Conservation (phyloP, 495 filamentous ascomycete genomes). For the Penicillium riverlandense region DNA sequence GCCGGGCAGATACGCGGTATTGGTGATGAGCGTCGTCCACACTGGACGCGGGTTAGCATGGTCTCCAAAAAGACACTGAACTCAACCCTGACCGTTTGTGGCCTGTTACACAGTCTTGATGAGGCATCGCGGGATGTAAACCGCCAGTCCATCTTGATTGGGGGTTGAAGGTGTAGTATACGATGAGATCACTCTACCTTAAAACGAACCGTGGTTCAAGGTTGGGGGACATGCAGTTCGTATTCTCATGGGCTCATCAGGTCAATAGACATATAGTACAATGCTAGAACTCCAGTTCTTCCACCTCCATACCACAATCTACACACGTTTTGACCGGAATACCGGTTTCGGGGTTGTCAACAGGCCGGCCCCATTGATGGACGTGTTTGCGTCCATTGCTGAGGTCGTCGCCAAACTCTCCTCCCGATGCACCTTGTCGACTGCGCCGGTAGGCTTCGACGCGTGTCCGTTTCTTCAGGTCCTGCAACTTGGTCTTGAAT, state of each 20-base stretch:
- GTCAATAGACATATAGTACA: slow-evolving; percentile 1
- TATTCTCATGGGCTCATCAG: slow-evolving; percentile 4
- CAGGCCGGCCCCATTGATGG: slow-evolving; percentile 81
- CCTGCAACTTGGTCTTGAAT: slow-evolving; percentile 79
- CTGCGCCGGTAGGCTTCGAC: slow-evolving; percentile 81
- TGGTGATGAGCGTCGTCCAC: slow-evolving; percentile 77
- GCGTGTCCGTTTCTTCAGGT: slow-evolving; percentile 87
- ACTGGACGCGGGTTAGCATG: slow-evolving; percentile 29
- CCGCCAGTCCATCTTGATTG: too few relatives aligned
- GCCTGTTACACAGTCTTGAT: too few relatives aligned
- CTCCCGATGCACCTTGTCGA: slow-evolving; percentile 44
- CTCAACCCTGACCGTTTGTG: too few relatives aligned
- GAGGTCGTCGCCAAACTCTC: slow-evolving; percentile 71
- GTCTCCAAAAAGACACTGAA: too few relatives aligned
- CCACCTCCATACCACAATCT: slow-evolving; percentile 92
- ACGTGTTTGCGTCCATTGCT: slow-evolving; percentile 64
- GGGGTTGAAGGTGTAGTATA: too few relatives aligned
- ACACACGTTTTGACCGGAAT: slow-evolving; percentile 77
- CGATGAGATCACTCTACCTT: too few relatives aligned
- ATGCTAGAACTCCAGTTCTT: slow-evolving; percentile 78
- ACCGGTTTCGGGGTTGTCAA: slow-evolving; percentile 73
- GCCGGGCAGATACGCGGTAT: slow-evolving; percentile 64
- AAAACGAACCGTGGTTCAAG: too few relatives aligned
- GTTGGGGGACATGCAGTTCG: background rate
- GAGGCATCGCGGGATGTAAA: too few relatives aligned